These are phyloP conservation scores for Polyporus arcularius DNA, from an alignment of 768 basidiomycete species.

Conservation along the genomic window DNA sequence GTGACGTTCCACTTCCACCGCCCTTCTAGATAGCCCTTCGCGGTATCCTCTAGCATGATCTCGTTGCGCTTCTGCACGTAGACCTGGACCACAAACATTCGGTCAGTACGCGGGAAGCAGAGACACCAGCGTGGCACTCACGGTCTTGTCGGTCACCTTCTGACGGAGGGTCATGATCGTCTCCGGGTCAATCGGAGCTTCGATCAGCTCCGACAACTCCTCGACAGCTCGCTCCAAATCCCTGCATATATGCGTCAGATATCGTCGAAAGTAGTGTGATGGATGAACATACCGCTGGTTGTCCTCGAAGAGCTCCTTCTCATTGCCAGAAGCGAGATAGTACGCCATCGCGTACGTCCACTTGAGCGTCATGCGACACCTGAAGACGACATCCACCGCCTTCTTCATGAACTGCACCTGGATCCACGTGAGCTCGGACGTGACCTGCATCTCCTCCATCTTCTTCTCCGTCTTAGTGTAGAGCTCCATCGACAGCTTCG, in stretches of 20 bases:
- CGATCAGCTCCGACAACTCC: constrained; percentile 89
- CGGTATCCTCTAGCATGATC: constrained; percentile 93
- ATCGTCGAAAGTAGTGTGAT: too few relatives aligned
- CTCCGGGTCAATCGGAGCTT: constrained; percentile 87
- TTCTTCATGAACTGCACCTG: constrained; percentile 99
- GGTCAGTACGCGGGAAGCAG: background rate
- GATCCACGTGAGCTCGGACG: constrained; percentile 93
- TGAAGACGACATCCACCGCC: constrained; percentile 89
- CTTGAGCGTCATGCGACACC: constrained; percentile 93
- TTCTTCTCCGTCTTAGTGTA: constrained; percentile 98
- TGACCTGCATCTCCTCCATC: constrained; percentile 99
- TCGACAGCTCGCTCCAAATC: constrained; percentile 96
- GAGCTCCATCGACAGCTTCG: constrained; percentile 89
- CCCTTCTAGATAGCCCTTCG: constrained; percentile 83
- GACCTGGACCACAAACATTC: constrained; percentile 43
- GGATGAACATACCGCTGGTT: constrained; percentile 73
- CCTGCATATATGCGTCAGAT: constrained; percentile 39
- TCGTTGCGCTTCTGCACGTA: constrained; percentile 98
- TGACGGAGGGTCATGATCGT: constrained; percentile 79
- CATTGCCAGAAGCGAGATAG: constrained; percentile 86
- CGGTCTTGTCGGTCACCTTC: constrained; percentile 96
- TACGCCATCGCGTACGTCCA: constrained; percentile 99
- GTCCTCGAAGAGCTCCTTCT: constrained; percentile 96
- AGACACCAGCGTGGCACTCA: constrained; percentile 34
- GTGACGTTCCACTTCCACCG: constrained; percentile 80